Conservation (phyloP, 2,329 filamentous ascomycete genomes). For the Talaromyces sp. region DNA sequence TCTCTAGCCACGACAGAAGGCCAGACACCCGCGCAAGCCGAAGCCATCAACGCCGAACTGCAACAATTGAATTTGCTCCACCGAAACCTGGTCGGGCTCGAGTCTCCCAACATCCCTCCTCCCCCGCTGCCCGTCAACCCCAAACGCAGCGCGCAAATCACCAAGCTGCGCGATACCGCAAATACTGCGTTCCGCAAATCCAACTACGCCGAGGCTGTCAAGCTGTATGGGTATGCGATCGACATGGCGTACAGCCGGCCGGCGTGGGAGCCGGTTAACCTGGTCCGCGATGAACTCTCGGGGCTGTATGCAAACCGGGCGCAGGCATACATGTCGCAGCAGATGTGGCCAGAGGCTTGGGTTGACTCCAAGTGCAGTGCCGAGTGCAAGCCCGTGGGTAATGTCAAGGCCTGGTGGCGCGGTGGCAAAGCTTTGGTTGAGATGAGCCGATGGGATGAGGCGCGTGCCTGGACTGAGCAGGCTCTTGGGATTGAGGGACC, state of each 20-base stretch:
- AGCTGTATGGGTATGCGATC: constrained; percentile 77
- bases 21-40: constrained; percentile 37
- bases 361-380: constrained; percentile 84
- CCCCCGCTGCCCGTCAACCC: constrained; percentile 88
- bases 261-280: constrained; percentile 76
- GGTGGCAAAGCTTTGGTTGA: constrained; percentile 78
- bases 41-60: constrained; percentile 60
- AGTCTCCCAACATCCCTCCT: constrained; percentile 65
- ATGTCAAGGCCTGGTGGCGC: constrained; percentile 93
- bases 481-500: constrained; percentile 77
- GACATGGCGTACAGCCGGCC: constrained; percentile 82
- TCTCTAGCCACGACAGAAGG: constrained; percentile 45
- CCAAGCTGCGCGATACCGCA: constrained; percentile 83
- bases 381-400: constrained; percentile 78
- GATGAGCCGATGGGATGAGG: constrained; percentile 85
- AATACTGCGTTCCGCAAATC: constrained; percentile 78
- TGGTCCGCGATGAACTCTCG: constrained; percentile 80
- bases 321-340: constrained; percentile 79
- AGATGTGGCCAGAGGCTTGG: constrained; percentile 78
- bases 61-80: constrained; percentile 72
- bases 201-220: constrained; percentile 67
- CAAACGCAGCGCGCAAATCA: constrained; percentile 80
- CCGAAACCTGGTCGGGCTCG: constrained; percentile 61
- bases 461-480: constrained; percentile 67
- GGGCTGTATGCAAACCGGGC: constrained; percentile 79